Evolutionary conservation across 2,329 filamentous ascomycete species (phyloP), one percentile per base, ranked within the genome.

Genomic region (Simplicillium sp.): DNA sequence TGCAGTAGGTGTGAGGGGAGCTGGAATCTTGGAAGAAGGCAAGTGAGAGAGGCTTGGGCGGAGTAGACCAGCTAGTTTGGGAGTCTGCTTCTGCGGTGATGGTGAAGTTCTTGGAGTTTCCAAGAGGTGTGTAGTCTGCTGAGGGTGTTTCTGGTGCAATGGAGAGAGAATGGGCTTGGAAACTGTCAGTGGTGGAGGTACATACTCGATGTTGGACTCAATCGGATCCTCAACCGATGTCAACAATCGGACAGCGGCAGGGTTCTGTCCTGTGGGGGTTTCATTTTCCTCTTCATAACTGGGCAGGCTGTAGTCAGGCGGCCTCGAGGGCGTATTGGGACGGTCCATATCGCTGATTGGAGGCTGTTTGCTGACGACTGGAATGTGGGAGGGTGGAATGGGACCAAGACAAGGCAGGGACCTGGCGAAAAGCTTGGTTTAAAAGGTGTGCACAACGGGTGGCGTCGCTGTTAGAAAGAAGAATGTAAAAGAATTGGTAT

Each of bases 161-260:
- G 38, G 31, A 11, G 38, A 39, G 31, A 25, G 38, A 14, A 29
- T 29, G 28, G 16, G 37, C 48, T 55, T 53, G 47, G 31, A 8
- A 18, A 20, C 36, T 20, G 33, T 16, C 20, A n/a, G 34, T 20
- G 36, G 29, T 9, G 31, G 33, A 12, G 49, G 48, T 62, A 80
- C 77, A 66, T 80, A 80, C 75, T 71, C 66, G 55, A 66, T 61
- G 42, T 47, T 67, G 61, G 62, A 64, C 51, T 55, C 45, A 34
- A 61, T 46, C 28, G 70, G 61, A 36, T 79, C 76, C 53, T 81
- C 77, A 57, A 77, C 67, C 7, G 75, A 80, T 39, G 77, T 81
- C 61, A 82, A 62, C 51, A 82, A 62, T 51, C 78, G 70, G 41
- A 82, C 70, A 46, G 69, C 73, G 29, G 76, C 68, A 35, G 67